Evolutionary conservation across 805 yeast species (phyloP), one percentile per base, ranked within the genome.

Genomic region (Candida coleopterorum): DNA sequence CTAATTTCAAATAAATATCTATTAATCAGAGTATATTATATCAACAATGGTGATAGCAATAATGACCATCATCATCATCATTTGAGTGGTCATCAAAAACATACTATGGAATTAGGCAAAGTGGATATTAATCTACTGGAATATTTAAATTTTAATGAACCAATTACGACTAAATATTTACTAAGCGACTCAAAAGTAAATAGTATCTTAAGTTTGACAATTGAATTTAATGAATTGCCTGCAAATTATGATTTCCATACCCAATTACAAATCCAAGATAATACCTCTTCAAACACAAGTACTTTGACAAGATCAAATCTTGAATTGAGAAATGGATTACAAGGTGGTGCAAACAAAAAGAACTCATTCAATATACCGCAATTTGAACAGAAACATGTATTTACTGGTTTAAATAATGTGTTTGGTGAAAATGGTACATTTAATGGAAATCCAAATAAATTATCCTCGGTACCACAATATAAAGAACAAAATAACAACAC

Each of bases 151-250:
- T 76, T 73, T 37, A 64, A 68, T 22, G 69, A 71, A 36, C 68
- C 75, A 3, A 58, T 70, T 4, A 66, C 80, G 2, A 70, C 81
- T 43, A 68, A 85, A 43, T 87, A 83, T 48, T 60, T 90, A 29
- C 64, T 90, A 25, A 81, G 81, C 48, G 74, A 85, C 18, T 82
- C 95, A 2, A 85, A 86, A 46, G 77, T 90, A 14, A 90, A 90
- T 55, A 81, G 94, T 2, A 82, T 86, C n/a, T 57, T 83, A 26
- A 79, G 73, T 41, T 42, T 86, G 28, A 70, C 80, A 2, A 62
- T 85, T n/a, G 64, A 66, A 4, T 56, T 84, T 46, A 68, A 64
- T 28, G 70, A 66, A 40, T 53, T 65, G 15, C 62, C 72, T 3
- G 39, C 59, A 4, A 52, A 62, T 40, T 50, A 48, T 28, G 71